Percentiles rank a stretch among this genome's conserved stretches.
These are phyloP conservation scores for Citrullus colocynthis DNA, from an alignment of 306 rosid species.

Conservation along the genomic window DNA sequence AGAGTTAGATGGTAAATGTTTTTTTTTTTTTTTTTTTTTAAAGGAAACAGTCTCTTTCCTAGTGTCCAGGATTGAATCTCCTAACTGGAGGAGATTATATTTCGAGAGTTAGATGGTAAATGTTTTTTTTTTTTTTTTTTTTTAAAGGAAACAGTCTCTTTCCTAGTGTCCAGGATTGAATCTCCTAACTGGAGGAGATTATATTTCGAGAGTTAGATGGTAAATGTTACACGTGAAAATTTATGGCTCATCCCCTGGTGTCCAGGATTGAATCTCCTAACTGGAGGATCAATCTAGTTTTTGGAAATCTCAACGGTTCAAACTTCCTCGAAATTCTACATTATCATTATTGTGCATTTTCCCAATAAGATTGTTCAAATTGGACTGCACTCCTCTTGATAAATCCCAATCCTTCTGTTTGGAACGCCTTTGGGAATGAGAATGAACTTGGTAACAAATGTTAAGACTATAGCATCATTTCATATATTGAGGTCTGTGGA, in stretches of 20 bases:
- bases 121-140: no score
- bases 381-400: neutral
- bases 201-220: neutral
- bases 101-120: no score
- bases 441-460: neutral
- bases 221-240: neutral
- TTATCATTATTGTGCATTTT: neutral
- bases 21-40: no score
- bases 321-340: neutral
- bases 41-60: no score
- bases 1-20: neutral
- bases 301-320: neutral
- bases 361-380: neutral
- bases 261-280: neutral
- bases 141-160: no score
- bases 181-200: neutral
- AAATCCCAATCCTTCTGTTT: neutral
- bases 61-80: no score
- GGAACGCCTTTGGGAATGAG: neutral
- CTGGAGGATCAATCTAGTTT: neutral
- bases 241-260: neutral
- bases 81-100: no score
- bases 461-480: neutral
- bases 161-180: no score
- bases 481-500: neutral